These are phyloP conservation scores for Fraxinus sp. DNA, from an alignment of 305 asterid species.

Conservation along the genomic window DNA sequence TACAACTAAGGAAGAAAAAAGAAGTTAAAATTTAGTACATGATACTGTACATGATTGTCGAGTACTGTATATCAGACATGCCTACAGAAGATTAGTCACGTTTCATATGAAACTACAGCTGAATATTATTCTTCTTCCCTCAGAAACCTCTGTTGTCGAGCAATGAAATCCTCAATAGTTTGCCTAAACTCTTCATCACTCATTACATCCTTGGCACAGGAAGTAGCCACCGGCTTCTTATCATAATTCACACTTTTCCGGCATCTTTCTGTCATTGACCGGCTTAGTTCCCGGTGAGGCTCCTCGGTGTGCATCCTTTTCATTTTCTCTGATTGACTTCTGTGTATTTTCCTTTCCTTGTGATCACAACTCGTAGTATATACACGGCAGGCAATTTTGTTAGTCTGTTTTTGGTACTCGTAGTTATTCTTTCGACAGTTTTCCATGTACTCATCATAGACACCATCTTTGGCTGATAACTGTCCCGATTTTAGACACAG, in stretches of 20 bases:
- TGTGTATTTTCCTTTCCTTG: conserved; percentile 19
- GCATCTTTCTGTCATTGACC: conserved; percentile 37
- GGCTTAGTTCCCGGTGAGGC: conserved; percentile 30
- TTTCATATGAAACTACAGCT: neutral
- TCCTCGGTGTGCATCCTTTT: conserved; percentile 13
- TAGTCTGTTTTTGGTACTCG: neutral
- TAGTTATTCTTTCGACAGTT: conserved; percentile 34
- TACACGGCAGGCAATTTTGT: neutral
- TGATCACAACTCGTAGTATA: neutral
- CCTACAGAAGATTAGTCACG: neutral
- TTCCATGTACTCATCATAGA: conserved; percentile 54
- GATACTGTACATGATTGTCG: neutral
- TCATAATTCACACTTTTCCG: neutral
- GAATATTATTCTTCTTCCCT: conserved; percentile 44
- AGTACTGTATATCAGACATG: neutral
- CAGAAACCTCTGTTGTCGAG: conserved; percentile 50
- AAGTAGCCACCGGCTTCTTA: neutral
- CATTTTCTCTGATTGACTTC: conserved; percentile 36
- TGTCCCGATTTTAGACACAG: conserved; percentile 52
- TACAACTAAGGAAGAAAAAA: neutral
- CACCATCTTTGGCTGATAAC: conserved; percentile 24
- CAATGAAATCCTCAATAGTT: conserved; percentile 55
- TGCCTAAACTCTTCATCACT: conserved; percentile 55
- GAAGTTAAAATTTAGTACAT: neutral
- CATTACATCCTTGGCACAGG: conserved; percentile 37